phyloP scores from a whole-genome alignment of 805 yeast species.

The Wickerhamiella azymoides region DNA sequence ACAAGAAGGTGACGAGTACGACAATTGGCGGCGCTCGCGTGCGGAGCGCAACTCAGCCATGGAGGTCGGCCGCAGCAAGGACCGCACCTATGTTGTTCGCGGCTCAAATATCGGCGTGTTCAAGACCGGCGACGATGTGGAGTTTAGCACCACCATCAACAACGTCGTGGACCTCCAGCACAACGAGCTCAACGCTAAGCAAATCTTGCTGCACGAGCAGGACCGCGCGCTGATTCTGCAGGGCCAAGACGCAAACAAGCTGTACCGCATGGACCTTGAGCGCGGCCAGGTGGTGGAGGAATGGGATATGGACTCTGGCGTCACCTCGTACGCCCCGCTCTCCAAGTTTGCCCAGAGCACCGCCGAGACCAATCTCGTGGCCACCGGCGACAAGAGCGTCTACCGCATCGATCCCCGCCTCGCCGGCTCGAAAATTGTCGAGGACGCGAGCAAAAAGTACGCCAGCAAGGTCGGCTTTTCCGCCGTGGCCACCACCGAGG shows the following conservation, averaged over 20 bases:
- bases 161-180: constrained; percentile 42
- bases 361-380: constrained; percentile 59
- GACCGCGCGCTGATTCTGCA: constrained; percentile 59
- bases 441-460: constrained; percentile 39
- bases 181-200: constrained; percentile 38
- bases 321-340: constrained; percentile 50
- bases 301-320: constrained; percentile 36
- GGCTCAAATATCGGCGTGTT: constrained; percentile 74
- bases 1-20: constrained; percentile 26
- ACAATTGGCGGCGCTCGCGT: constrained; percentile 10
- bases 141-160: constrained; percentile 55
- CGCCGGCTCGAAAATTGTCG: constrained; percentile 41
- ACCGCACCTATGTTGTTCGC: constrained; percentile 65
- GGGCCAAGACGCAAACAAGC: constrained; percentile 31
- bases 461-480: constrained; percentile 40
- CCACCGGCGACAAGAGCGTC: constrained; percentile 48
- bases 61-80: constrained; percentile 55
- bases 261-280: constrained; percentile 67
- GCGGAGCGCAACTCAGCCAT: constrained; percentile 49
- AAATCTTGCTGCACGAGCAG: constrained; percentile 63
- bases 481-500: constrained; percentile 54
- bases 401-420: constrained; percentile 75
- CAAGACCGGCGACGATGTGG: constrained; percentile 39
- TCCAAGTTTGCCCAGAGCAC: constrained; percentile 61
- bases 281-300: constrained; percentile 77